A percentile compares a stretch with the other conserved stretches of the same genome.
Evolutionary conservation across 805 yeast genomes (phyloP).

Genomic region (Zygotorulaspora chibaensis): DNA sequence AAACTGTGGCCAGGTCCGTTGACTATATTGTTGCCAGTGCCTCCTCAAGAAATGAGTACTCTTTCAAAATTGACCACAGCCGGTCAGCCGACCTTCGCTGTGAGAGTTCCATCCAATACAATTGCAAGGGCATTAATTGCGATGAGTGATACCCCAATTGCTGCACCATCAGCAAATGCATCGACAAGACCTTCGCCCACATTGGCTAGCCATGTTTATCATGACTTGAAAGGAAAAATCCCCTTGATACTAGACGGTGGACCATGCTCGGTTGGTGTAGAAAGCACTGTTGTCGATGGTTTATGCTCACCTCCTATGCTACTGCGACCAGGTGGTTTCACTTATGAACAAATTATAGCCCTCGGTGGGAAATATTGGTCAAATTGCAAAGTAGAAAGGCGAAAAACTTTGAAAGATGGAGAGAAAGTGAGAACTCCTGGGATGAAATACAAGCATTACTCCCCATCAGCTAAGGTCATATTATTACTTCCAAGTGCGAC

Average conservation of each 20-base stretch:
- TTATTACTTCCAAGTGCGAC: constrained; percentile 52
- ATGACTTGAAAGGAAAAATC: constrained; percentile 73
- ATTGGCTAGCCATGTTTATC: constrained; percentile 74
- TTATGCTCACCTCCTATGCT: constrained; percentile 78
- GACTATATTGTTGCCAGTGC: constrained; percentile 73
- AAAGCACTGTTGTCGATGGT: constrained; percentile 92
- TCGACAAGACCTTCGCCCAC: constrained; percentile 96
- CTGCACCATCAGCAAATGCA: constrained; percentile 97
- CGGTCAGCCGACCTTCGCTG: constrained; percentile 85
- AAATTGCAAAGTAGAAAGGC: constrained; percentile 57
- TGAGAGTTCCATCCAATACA: constrained; percentile 80
- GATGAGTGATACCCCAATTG: constrained; percentile 79
- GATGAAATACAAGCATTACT: constrained; percentile 94
- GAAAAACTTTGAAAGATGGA: constrained; percentile 50
- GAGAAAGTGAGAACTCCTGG: constrained; percentile 92
- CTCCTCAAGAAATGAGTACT: constrained; percentile 38
- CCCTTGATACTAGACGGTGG: constrained; percentile 93
- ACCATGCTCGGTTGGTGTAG: constrained; percentile 80
- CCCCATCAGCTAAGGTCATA: constrained; percentile 82
- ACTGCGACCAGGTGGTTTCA: constrained; percentile 90
- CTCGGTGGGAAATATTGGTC: constrained; percentile 70
- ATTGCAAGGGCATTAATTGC: constrained; percentile 88
- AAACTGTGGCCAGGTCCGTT: constrained; percentile 96
- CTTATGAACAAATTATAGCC: constrained; percentile 64
- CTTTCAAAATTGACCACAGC: constrained; percentile 79